Evolutionary conservation across 805 yeast species (phyloP).

Genomic region (Torulaspora maleeae): DNA sequence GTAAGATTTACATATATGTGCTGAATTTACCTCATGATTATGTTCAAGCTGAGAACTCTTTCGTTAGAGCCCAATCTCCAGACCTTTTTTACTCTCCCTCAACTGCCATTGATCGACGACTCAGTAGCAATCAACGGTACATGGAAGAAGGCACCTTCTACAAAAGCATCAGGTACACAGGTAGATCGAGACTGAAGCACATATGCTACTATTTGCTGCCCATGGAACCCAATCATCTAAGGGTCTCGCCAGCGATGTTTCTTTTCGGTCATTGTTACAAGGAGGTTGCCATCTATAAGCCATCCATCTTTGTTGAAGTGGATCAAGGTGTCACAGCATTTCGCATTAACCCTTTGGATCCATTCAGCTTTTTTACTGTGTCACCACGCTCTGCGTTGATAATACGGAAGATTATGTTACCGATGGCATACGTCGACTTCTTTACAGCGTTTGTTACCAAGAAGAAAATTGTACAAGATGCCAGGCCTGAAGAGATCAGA

Average conservation of each 20-base stretch:
- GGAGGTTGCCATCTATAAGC: constrained; percentile 16
- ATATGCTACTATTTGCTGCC: constrained; percentile 25
- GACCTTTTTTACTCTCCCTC: constrained; percentile 5
- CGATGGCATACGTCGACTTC: constrained; percentile 21
- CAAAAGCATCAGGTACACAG: constrained; percentile 13
- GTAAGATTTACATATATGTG: constrained; percentile 24
- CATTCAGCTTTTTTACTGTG: constrained; percentile 52
- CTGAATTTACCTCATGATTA: constrained; percentile 28
- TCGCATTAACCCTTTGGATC: constrained; percentile 29
- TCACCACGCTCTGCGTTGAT: constrained; percentile 86
- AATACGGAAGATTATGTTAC: constrained; percentile 53
- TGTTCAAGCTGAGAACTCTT: constrained; percentile 17
- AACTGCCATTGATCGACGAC: neutral
- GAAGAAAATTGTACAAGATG: constrained; percentile 15
- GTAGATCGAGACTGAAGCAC: constrained; percentile 19
- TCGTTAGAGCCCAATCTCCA: constrained; percentile 3
- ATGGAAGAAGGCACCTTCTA: constrained; percentile 15
- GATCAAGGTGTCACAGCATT: constrained; percentile 22
- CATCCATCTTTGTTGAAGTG: constrained; percentile 20
- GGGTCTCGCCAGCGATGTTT: constrained; percentile 10
- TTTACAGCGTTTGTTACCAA: constrained; percentile 16
- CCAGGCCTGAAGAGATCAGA: constrained; percentile 11
- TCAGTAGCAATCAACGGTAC: constrained; percentile 10
- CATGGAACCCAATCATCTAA: constrained; percentile 14
- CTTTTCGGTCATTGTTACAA: constrained; percentile 9